A percentile compares a stretch with the other conserved stretches of the same genome.
Conservation (phyloP, 73 alveolate genomes). For the Paramecium sonneborni region DNA sequence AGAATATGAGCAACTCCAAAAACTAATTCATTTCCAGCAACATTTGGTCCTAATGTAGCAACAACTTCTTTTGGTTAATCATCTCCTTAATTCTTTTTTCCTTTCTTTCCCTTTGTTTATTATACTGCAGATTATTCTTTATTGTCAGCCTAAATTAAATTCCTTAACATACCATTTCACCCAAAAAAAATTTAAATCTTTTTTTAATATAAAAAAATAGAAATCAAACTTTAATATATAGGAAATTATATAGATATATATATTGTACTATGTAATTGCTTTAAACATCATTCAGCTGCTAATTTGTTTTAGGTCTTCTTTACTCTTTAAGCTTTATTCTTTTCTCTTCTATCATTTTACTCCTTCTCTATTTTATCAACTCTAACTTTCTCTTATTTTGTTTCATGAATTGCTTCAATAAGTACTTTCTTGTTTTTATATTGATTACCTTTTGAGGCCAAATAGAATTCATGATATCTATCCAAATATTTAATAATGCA, state of each 20-base stretch:
- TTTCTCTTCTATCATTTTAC: conserved; percentile 67
- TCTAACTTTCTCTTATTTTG: conserved; percentile 73
- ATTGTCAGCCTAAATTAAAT: conserved; percentile 28
- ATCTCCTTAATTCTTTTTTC: not conserved
- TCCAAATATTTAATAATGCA: not conserved
- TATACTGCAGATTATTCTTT: conserved; percentile 10
- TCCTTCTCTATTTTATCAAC: conserved; percentile 61
- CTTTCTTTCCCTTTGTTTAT: conserved; percentile 35
- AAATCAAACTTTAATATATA: conserved; percentile 16
- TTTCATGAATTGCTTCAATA: conserved; percentile 96
- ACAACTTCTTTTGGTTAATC: conserved; percentile 49
- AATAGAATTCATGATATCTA: conserved; percentile 94
- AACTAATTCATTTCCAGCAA: conserved; percentile 73
- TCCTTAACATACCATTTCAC: conserved; percentile 42
- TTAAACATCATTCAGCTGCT: conserved; percentile 29
- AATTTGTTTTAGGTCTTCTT: conserved; percentile 50
- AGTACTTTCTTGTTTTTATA: conserved; percentile 96
- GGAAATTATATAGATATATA: not conserved
- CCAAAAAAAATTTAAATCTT: conserved; percentile 51
- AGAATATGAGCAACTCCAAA: conserved; percentile 97
- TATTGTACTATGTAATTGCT: not conserved
- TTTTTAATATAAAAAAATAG: conserved; percentile 37
- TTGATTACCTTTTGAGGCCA: conserved; percentile 96
- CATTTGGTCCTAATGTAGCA: conserved; percentile 60
- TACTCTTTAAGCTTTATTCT: conserved; percentile 60